phyloP scores from a whole-genome alignment of 345 rosid species.

The Pistacia atlantica region DNA sequence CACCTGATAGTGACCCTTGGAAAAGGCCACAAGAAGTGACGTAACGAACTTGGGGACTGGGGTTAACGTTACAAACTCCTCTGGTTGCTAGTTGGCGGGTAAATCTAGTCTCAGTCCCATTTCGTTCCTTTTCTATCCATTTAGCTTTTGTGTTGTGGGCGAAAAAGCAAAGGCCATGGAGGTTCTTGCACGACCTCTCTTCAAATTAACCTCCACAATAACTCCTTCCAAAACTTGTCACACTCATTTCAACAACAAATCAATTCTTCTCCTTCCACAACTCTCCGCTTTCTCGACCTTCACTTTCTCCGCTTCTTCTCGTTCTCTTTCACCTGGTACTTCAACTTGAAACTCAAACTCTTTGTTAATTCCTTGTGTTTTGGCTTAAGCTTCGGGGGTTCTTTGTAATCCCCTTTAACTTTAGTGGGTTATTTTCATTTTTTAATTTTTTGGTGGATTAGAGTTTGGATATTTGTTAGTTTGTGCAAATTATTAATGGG shows the following conservation, averaged over 20 bases:
- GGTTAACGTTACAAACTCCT: too few relatives aligned
- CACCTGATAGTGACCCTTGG: too few relatives aligned
- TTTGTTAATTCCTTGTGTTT: neutral
- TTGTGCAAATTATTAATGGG: neutral
- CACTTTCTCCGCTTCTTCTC: neutral
- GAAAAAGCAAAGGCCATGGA: neutral
- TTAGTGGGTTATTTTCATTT: neutral
- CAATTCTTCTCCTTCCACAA: neutral
- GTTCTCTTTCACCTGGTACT: slow-evolving; percentile 33
- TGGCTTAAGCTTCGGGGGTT: neutral
- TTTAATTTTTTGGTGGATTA: neutral
- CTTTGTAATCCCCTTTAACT: slow-evolving; percentile 3
- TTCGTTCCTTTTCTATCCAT: neutral
- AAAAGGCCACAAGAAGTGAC: too few relatives aligned
- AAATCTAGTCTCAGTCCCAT: neutral
- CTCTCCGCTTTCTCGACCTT: neutral
- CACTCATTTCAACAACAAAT: neutral
- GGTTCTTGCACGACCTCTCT: slow-evolving; percentile 11
- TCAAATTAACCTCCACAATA: neutral
- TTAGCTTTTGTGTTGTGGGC: neutral
- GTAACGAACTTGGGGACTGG: too few relatives aligned
- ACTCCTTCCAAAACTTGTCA: neutral
- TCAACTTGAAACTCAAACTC: neutral
- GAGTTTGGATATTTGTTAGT: neutral
- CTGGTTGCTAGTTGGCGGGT: neutral